Base-by-base conservation (phyloP, 176 grass and related monocot genomes). In the Carex parvula region DNA sequence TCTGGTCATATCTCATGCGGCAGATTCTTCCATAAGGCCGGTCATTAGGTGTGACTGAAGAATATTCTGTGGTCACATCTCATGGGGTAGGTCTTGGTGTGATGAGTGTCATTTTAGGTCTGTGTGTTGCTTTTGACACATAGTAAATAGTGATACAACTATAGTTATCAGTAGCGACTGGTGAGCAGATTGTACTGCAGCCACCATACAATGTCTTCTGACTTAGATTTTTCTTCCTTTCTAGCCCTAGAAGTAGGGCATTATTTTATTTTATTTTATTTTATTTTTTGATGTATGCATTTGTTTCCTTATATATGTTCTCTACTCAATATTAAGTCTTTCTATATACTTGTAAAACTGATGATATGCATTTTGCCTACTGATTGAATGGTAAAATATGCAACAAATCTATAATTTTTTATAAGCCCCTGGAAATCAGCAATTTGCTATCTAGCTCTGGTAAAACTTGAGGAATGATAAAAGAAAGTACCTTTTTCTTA, bases 401-500 rank as follows among this genome's bases (percentile, higher is more conserved):
- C n/a, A 18, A 62, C 3, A 81, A 12, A 81, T 63, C 8, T 50
- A 52, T 62, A 37, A 63, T 16, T 79, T 52, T 30, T 57, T 41
- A 37, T 16, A 39, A 79, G 16, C 53, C 64, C 30, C 13, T 35
- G 32, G 26, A 68, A 68, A 68, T 68, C 13, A 2, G 64, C 24
- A 68, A 29, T 35, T 50, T 46, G 69, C 69, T 20, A 21, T 48
- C 44, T 8, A 68, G 32, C 20, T 80, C 8, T 60, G 26, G 54
- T 60, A 81, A 62, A 63, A 58, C 42, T 21, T 13, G 57, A 16
- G 5, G 11, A 20, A 39, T 13, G 46, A 78, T 18, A 53, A 55
- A 78, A 74, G 22, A 6, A 79, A 22, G 33, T 54, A 89, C 87
- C 81, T 81, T 87, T 86, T 93, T 83, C 84, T 89, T 95, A 78